Percentiles rank a stretch among this genome's conserved stretches.
Conservation (phyloP, 805 yeast species). For the Candida tibetensis region DNA sequence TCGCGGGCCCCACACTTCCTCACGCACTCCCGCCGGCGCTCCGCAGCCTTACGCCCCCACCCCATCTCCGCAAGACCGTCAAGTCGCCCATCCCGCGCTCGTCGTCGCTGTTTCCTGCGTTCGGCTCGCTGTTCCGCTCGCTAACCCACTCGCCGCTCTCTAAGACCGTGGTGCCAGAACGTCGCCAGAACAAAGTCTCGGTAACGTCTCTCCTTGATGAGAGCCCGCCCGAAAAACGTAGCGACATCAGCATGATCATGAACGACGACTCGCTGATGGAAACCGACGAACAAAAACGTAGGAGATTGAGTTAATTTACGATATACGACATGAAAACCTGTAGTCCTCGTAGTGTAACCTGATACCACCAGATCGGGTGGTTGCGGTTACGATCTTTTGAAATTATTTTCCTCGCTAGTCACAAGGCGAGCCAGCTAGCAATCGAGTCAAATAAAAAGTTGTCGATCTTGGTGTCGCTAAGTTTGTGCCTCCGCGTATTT, state of each 20-base stretch:
- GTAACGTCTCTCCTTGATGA: constrained; percentile 23
- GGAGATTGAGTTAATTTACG: constrained; percentile 2
- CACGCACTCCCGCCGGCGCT: not conserved
- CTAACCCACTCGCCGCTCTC: constrained; percentile 18
- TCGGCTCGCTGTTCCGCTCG: constrained; percentile 9
- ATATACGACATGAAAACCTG: not conserved
- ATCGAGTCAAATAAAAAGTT: too few species aligned
- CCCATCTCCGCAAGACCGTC: constrained; percentile 5
- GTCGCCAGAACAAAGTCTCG: constrained; percentile 17
- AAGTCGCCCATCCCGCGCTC: constrained; percentile 11
- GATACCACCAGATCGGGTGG: too few species aligned
- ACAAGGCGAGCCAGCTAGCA: too few species aligned
- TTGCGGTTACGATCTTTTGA: too few species aligned
- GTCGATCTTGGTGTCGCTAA: too few species aligned
- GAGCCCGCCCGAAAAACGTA: not conserved
- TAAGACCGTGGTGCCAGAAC: constrained; percentile 3
- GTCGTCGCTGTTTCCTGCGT: constrained; percentile 7
- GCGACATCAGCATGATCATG: not conserved
- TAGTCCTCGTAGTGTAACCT: not conserved
- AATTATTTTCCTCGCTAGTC: too few species aligned
- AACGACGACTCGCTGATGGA: constrained; percentile 1
- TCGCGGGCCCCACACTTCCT: constrained; percentile 8
- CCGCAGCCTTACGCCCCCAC: constrained; percentile 12
- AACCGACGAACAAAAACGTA: constrained; percentile 1
- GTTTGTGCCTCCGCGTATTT: too few species aligned